phyloP scores from a whole-genome alignment of 176 grass and related monocot genomes.

The Oryza australiensis region DNA sequence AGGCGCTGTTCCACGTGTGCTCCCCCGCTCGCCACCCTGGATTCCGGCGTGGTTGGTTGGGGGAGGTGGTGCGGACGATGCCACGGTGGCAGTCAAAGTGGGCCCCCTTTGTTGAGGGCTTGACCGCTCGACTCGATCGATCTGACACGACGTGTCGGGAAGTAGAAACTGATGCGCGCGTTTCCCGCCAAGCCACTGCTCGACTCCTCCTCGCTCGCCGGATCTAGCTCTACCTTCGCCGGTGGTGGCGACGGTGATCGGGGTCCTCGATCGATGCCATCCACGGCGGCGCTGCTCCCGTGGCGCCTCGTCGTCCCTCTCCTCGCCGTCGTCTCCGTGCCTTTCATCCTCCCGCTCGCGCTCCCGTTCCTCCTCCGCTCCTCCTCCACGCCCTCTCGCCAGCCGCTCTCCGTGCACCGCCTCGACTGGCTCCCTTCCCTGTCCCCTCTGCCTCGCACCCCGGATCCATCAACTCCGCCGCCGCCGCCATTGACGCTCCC shows the following conservation, averaged over 20 bases:
- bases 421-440: constrained; percentile 36
- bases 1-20: constrained; percentile 1
- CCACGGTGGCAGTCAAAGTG: too few species aligned
- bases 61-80: too few species aligned
- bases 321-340: constrained; percentile 48
- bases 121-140: too few species aligned
- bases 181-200: background rate
- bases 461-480: background rate
- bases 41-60: background rate
- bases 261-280: constrained; percentile 16
- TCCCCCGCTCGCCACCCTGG: constrained; percentile 11
- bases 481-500: background rate
- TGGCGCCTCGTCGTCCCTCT: constrained; percentile 43
- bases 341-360: constrained; percentile 51
- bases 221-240: constrained; percentile 17
- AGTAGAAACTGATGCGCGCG: background rate
- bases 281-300: constrained; percentile 17
- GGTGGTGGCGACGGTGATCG: background rate
- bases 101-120: too few species aligned
- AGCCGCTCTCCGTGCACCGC: constrained; percentile 17
- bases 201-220: background rate
- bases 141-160: too few species aligned
- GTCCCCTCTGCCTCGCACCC: background rate
- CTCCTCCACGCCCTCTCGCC: constrained; percentile 14
- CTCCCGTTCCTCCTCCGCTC: constrained; percentile 33